Evolutionary conservation across 108 stramenopile species (phyloP).

Genomic region (Nitzschia palea): DNA sequence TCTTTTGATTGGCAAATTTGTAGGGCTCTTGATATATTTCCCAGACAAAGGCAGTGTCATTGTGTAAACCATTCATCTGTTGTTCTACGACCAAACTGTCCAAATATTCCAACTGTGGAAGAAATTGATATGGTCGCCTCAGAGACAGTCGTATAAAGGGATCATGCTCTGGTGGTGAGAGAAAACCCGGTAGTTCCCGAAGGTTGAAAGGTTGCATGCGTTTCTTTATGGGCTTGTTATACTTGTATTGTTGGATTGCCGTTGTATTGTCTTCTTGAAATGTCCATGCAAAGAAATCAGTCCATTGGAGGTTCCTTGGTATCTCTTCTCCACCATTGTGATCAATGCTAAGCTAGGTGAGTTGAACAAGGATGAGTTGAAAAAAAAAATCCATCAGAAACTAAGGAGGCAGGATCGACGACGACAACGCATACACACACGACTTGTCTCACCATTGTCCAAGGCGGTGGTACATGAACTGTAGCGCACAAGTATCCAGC

Average conservation of each 20-base stretch:
- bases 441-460: background rate
- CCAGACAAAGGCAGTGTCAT: background rate
- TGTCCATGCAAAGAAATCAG: background rate
- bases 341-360: background rate
- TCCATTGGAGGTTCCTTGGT: background rate
- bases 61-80: background rate
- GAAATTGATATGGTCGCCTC: background rate
- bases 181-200: background rate
- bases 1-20: background rate
- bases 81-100: background rate
- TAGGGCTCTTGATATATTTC: background rate
- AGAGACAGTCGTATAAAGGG: background rate
- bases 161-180: background rate
- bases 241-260: background rate
- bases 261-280: slow-evolving; percentile 1
- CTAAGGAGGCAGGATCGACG: background rate
- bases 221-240: background rate
- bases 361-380: too few species aligned
- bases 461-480: slow-evolving; percentile 1
- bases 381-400: background rate
- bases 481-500: slow-evolving; percentile 12
- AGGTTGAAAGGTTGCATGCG: background rate
- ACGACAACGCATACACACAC: background rate
- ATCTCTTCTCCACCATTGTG: slow-evolving; percentile 1
- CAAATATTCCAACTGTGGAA: background rate